phyloP scores from a whole-genome alignment of 345 rosid genomes.

The Eucalyptus marginata region DNA sequence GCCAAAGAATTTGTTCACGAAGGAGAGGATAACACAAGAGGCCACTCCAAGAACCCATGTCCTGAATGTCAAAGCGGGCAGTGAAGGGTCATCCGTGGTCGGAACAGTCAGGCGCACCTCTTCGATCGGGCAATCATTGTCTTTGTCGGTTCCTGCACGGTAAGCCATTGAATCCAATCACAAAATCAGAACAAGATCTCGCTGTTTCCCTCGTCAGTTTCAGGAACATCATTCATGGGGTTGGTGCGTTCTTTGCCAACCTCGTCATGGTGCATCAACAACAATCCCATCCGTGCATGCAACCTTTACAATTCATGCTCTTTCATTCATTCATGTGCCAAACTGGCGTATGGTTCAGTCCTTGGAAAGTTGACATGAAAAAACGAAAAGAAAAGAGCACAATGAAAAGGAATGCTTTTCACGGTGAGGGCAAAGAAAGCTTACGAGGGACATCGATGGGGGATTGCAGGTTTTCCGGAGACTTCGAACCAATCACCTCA shows the following conservation, averaged over 20 bases:
- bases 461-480: not conserved
- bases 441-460: not conserved
- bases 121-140: constrained; percentile 28
- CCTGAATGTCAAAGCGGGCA: constrained; percentile 34
- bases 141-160: constrained; percentile 6
- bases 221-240: not conserved
- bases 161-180: not conserved
- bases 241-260: constrained; percentile 15
- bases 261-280: not conserved
- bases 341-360: not conserved
- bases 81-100: constrained; percentile 25
- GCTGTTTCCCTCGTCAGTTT: not conserved
- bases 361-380: not conserved
- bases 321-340: not conserved
- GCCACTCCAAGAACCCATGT: constrained; percentile 30
- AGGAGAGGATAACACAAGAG: constrained; percentile 19
- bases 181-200: not conserved
- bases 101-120: constrained; percentile 34
- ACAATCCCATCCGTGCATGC: not conserved
- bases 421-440: not conserved
- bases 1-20: constrained; percentile 35
- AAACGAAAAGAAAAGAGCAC: not conserved
- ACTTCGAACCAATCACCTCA: not conserved
- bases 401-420: not conserved
- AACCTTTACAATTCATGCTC: not conserved